A percentile compares a stretch with the other conserved stretches of the same genome.
phyloP scores from a whole-genome alignment of 2,329 filamentous ascomycete genomes.

The Aspergillus caelatus region DNA sequence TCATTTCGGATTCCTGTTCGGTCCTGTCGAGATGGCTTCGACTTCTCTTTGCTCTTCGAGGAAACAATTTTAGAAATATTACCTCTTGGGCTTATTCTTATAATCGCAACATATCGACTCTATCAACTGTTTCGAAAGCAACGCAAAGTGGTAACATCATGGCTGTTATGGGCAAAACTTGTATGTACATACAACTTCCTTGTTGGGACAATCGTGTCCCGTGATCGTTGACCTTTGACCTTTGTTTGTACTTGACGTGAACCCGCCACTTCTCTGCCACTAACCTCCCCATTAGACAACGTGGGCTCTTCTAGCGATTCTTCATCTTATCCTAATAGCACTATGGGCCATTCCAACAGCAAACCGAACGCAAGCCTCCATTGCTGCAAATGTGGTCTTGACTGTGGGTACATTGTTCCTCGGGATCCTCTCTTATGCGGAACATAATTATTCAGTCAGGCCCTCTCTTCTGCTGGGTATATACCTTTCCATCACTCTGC shows the following conservation, averaged over 20 bases:
- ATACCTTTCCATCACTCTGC: conserved; percentile 50
- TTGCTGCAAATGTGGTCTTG: conserved; percentile 36
- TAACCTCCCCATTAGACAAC: conserved; percentile 25
- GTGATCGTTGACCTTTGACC: background rate
- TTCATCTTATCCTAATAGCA: conserved; percentile 42
- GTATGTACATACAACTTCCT: conserved; percentile 29
- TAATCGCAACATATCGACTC: conserved; percentile 39
- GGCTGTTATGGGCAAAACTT: conserved; percentile 35
- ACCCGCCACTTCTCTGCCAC: conserved; percentile 9
- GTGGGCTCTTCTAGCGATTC: conserved; percentile 35
- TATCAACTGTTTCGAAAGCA: conserved; percentile 37
- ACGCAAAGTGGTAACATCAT: conserved; percentile 39
- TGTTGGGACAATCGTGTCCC: background rate
- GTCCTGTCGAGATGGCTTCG: conserved; percentile 44
- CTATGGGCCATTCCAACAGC: conserved; percentile 39
- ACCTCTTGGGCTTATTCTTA: conserved; percentile 39
- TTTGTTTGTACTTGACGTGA: background rate
- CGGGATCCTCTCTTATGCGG: conserved; percentile 47
- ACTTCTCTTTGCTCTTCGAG: conserved; percentile 52
- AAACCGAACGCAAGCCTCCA: conserved; percentile 36
- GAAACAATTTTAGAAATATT: conserved; percentile 44
- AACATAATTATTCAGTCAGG: conserved; percentile 49
- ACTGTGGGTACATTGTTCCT: conserved; percentile 36
- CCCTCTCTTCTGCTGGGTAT: conserved; percentile 53
- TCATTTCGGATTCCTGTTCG: conserved; percentile 36